Evolutionary conservation across 163 green algal genomes (phyloP).

Genomic region (Volvox carteri): DNA sequence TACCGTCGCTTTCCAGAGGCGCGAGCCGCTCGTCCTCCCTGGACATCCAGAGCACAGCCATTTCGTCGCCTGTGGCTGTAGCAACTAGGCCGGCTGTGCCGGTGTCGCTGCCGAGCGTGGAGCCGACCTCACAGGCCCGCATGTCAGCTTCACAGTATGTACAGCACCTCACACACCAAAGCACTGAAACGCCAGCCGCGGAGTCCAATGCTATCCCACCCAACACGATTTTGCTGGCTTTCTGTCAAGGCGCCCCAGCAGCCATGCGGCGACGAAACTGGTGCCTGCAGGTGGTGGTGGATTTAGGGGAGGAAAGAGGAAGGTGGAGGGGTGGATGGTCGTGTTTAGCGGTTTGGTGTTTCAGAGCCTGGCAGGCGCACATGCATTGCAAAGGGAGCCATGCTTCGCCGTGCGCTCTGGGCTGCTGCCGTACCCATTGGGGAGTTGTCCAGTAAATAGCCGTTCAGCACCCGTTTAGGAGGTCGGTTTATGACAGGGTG

Average conservation of each 20-base stretch:
- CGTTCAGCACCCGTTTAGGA: no score
- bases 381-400: no score
- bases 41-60: neutral
- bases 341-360: no score
- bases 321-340: no score
- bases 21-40: neutral
- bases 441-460: no score
- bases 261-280: slow-evolving; percentile 18
- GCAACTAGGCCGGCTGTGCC: neutral
- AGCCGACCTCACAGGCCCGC: neutral
- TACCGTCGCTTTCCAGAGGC: neutral
- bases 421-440: no score
- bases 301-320: no score
- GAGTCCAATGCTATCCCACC: no score
- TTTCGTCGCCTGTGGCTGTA: neutral
- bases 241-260: neutral
- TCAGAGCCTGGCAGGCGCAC: no score
- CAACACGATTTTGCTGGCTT: neutral
- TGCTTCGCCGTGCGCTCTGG: no score
- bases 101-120: neutral
- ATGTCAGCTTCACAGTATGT: neutral
- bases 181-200: no score
- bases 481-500: no score
- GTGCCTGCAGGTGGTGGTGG: slow-evolving; percentile 34
- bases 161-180: neutral